Percentiles rank a stretch among this genome's conserved stretches.
phyloP scores from a whole-genome alignment of 352 stramenopile species.

The Phytophthora constricta region DNA sequence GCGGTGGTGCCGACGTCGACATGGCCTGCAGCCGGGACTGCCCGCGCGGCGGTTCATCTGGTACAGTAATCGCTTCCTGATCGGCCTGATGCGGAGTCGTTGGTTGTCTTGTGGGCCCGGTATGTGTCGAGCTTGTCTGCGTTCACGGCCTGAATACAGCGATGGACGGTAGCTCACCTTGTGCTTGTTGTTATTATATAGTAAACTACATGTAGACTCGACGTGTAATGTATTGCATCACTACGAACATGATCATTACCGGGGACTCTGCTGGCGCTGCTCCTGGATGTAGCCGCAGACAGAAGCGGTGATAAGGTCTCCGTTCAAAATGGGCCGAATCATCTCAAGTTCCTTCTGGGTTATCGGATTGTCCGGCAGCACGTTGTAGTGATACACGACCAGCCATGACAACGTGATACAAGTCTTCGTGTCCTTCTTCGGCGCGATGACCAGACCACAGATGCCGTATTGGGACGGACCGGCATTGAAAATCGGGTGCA shows the following conservation, averaged over 20 bases:
- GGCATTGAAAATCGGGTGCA: slow-evolving; percentile 23
- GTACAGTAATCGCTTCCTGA: no score
- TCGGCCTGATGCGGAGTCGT: no score
- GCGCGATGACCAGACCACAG: slow-evolving; percentile 34
- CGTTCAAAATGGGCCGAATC: slow-evolving; percentile 48
- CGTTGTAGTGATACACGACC: slow-evolving; percentile 46
- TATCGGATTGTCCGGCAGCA: slow-evolving; percentile 32
- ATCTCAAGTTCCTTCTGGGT: slow-evolving; percentile 35
- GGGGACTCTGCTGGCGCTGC: slow-evolving; percentile 24
- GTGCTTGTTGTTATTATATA: no score
- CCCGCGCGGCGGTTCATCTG: no score
- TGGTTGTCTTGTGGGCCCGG: no score
- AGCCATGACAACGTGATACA: slow-evolving; percentile 21
- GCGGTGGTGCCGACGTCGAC: no score
- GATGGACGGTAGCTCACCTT: no score
- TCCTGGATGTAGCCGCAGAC: slow-evolving; percentile 44
- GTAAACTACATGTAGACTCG: no score
- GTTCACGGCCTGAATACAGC: no score
- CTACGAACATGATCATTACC: not conserved
- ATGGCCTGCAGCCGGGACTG: no score
- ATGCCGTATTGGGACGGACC: slow-evolving; percentile 36
- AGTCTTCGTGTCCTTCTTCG: slow-evolving; percentile 27
- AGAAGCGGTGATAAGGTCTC: slow-evolving; percentile 44
- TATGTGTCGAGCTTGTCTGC: no score
- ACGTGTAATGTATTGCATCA: no score